Evolutionary conservation across 2,329 filamentous ascomycete genomes (phyloP), one percentile per base, ranked within the genome.

Genomic region (Hyphodiscus sp.): DNA sequence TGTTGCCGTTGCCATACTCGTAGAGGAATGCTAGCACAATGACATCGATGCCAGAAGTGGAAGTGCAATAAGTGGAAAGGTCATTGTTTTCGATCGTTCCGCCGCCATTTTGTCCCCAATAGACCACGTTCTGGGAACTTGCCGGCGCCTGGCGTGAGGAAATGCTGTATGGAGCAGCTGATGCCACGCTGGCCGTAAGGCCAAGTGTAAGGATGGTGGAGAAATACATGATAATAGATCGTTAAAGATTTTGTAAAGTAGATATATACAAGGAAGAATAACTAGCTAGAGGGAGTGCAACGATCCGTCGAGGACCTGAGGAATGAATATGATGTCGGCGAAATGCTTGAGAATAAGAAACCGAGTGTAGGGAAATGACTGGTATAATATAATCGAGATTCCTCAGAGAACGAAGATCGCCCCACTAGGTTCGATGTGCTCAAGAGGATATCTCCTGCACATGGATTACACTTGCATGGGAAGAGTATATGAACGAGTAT

Each of bases 1-100:
- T 62, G 26, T 61, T 59, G 8, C 67, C 70, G 50, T 64, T 67
- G 20, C 70, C 70, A 50, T 63, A 76, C 29, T 67, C 49, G 60
- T 71, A 73, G 7, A 76, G 55, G 58, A 76, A 76, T 18, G 72
- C 64, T 7, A 76, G 64, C 1, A 74, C 71, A 33, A 76, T 61
- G 41, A 75, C 68, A 56, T 75, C 71, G 45, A 75, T 70, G 15
- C 71, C 72, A 1, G 71, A 56, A 9, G 63, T 61, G 0, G 65
- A 54, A 11, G 63, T 68, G 56, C 73, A 75, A 63, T 74, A 74
- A 5, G 62, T 50, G 44, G 65, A 61, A 8, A 26, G 23, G 56
- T 72, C 67, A 42, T 70, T 70, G 57, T 52, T 52, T 26, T 52
- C 49, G 23, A 53, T 4, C 9, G 47, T 53, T 45, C 46, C 47